Evolutionary conservation across 1,139 yeast genomes (phyloP), one percentile per base, ranked within the genome.

Genomic region (Taphrina betulina): DNA sequence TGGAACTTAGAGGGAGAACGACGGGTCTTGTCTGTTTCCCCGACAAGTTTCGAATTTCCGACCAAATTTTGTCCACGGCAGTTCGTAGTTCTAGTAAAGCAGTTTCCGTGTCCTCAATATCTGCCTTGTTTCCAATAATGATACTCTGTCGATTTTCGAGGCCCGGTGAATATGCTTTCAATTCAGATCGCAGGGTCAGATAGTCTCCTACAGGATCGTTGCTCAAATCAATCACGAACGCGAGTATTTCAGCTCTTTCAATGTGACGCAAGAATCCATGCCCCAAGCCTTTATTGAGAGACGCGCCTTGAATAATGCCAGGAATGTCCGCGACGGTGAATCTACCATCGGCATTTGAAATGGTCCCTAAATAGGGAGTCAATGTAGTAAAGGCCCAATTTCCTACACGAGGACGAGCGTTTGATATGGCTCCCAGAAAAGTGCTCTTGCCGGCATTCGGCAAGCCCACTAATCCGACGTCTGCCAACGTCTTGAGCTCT

Each of bases 391-490:
- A 92, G 67, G 86, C 95, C 96, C 97, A 92, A 68, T 89, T 95
- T 0, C 97, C 98, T 10, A 92, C 88, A 59, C 89, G 74, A 1
- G 98, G 97, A 58, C 83, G 76, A 0, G 98, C 97, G 58, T 81
- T 78, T 0, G 96, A 87, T 19, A 92, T 88, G n/a, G 95, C 90
- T 57, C 95, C 73, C 48, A 92, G 71, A 29, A 92, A 74, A 0
- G 96, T 88, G 1, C 95, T 87, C 68, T 92, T 92, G 1, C 98
- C 98, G 3, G 97, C 96, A 69, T 92, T 92, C 0, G 98, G 98
- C 24, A 92, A 73, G 0, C 98, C 98, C 20, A 92, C 96, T 8
- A 92, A 74, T 0, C 97, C 98, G 60, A 92, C 71, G 68, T 92
- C 97, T 0, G 98, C 98, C 59, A 92, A 76, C 38, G 89, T 75